Evolutionary conservation across 1,284 basidiomycete species (phyloP), one percentile per base, ranked within the genome.

Genomic region (Ustilago cynodontis): DNA sequence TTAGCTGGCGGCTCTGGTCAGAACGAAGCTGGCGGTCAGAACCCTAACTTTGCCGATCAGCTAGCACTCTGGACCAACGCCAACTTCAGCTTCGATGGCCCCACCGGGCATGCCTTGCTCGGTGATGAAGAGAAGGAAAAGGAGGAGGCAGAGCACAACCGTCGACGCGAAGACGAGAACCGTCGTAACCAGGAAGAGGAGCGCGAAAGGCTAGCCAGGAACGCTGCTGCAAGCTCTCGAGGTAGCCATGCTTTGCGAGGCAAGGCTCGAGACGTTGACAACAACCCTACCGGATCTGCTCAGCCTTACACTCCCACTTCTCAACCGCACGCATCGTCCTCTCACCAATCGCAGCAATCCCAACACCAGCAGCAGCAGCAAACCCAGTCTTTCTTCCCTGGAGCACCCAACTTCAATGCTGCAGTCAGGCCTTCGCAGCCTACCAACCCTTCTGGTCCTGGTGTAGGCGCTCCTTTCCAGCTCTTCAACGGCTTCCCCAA

Each of bases 1-100:
- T 57, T 74, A 1, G 59, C 65, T 10, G 59, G 71, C 53, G 65
- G 37, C 43, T 61, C 71, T 20, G 41, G 14, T 13, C 60, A 64
- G 29, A 73, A 68, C 56, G 77, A 77, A n/a, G 55, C 53, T 29
- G 65, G 58, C 13, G 64, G 59, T 35, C 67, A 75, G 31, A 69
- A 69, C 41, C 67, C 72, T 59, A 82, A 79, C 59, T 82, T 86
- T 65, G 76, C 83, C 35, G 84, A 86, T 41, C 84, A 86, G 59
- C 78, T 86, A 6, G 82, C 82, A 7, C 77, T 86, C 2, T 86
- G 84, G 84, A 86, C 83, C 49, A 86, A 83, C 43, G 83, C 83
- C 50, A 84, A 81, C 65, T 86, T 86, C 65, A 81, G 73, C 61
- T 86, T 86, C 57, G 84, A 86, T 45, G 83, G 83, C 14, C 83